These are phyloP conservation scores for Apophysomyces variabilis DNA, from an alignment of 371 early-diverging fungal species.

Conservation along the genomic window DNA sequence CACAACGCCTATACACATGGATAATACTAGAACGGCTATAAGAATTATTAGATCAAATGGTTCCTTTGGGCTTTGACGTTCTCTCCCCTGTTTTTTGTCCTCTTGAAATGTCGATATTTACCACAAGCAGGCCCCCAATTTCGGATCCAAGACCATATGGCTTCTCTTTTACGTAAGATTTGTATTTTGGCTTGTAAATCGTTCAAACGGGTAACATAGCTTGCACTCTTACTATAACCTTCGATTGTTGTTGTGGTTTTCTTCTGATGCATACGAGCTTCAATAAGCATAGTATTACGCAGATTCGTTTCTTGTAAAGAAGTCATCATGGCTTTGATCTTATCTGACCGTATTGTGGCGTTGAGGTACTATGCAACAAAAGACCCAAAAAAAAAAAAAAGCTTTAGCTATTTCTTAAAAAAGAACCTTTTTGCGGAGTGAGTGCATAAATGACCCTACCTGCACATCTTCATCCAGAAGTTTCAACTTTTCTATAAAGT, in stretches of 20 bases:
- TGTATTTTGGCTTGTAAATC: slow-evolving; percentile 16
- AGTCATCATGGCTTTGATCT: slow-evolving; percentile 15
- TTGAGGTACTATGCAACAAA: slow-evolving; percentile 14
- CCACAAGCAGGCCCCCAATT: slow-evolving; percentile 18
- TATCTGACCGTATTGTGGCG: slow-evolving; percentile 13
- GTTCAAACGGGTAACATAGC: slow-evolving; percentile 13
- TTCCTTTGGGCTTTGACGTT: too few species aligned
- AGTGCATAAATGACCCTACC: not conserved
- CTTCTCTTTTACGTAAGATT: slow-evolving; percentile 17
- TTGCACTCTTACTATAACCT: slow-evolving; percentile 19
- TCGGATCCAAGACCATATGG: slow-evolving; percentile 15
- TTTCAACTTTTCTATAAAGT: slow-evolving; percentile 14
- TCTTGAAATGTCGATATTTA: not conserved
- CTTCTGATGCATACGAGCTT: slow-evolving; percentile 19
- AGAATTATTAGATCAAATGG: not conserved
- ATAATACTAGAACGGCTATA: not conserved
- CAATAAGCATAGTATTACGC: slow-evolving; percentile 14
- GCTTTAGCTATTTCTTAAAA: not conserved
- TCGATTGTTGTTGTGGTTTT: slow-evolving; percentile 18
- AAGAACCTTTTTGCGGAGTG: not conserved
- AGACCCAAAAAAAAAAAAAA: not conserved
- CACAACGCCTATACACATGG: not conserved
- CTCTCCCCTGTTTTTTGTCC: not conserved
- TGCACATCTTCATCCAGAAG: slow-evolving; percentile 17
- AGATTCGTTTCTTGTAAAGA: slow-evolving; percentile 13